Base-by-base conservation (phyloP, 805 yeast genomes). In the Candida rishiriensis region DNA sequence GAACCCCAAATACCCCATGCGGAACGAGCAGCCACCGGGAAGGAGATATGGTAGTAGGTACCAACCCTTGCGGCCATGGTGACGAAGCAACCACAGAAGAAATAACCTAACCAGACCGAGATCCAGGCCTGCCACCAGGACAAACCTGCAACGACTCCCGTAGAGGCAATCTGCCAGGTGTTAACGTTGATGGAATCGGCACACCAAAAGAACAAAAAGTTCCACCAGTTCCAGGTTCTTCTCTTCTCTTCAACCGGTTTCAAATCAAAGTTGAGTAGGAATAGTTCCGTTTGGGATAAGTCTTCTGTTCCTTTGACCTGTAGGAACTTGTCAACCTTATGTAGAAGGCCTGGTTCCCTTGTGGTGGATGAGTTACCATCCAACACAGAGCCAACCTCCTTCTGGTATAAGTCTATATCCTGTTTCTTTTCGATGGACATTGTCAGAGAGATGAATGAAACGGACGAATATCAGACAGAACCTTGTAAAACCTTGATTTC, bases 101-200 rank as follows among this genome's bases (percentile, higher is more conserved):
- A 58, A 63, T 88, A 88, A 7, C 96, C 96, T 14, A 88, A 50
- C 93, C 95, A 87, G 21, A 88, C 93, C 1, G 93, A 78, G 33
- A 88, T 66, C 95, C 96, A 88, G 11, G 85, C 81, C 59, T 83
- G 89, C 95, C 95, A 88, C 95, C 96, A 88, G 14, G 83, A 76
- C 65, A 88, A 68, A 10, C 93, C 93, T 17, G 81, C 78, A 42
- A 73, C 70, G 45, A 85, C 83, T 55, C 95, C 95, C 0, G 95
- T 85, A 9, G 91, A 81, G 2, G 95, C 96, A 54, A 88, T 87
- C 69, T 85, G 89, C 88, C 91, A 88, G 6, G 96, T 87, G 62
- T 86, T 88, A 59, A 88, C 80, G 65, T 88, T 88, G 69, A 88
- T 86, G 29, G 95, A 81, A 61, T 88, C 97, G 0, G 96, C 88